Evolutionary conservation across 352 stramenopile species (phyloP), one percentile per base, ranked within the genome.

Genomic region (Globisporangium spiculum): DNA sequence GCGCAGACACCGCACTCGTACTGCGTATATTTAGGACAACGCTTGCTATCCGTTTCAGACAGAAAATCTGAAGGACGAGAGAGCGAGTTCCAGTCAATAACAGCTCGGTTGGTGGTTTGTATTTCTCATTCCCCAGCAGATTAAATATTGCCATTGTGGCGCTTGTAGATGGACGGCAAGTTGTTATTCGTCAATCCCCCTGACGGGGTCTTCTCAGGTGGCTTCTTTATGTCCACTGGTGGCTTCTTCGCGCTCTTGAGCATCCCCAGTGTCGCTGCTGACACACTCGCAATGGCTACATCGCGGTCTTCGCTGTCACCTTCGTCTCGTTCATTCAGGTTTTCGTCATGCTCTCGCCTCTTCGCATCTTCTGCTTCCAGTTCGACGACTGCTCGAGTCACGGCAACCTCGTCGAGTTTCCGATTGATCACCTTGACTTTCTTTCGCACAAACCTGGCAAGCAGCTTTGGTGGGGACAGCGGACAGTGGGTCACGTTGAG

Each of bases 401-500:
- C 68, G 20, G 67, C 68, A 2, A 80, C 24, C 16, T 83, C 70
- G 60, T 90, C 79, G 1, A 90, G 41, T 41, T 78, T 83, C 34
- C 75, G 74, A 54, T 69, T 82, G 0, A 75, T 74, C 5, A 95
- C 71, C 16, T 79, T 78, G 22, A 92, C 73, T n/a, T 85, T 86
- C 9, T 75, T 69, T 27, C 78, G 81, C 34, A 76, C 71, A 62
- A 94, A 92, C n/a, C 61, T 76, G 14, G 77, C 81, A 1, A 97
- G 71, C 32, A 77, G 60, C 1, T 76, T 62, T 0, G 79, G 56
- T 1, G 88, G 79, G 30, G 97, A 88, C 1, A 81, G 69, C 2
- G 85, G 78, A 32, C 89, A 97, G 53, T 96, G 90, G 0, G 88
- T 91, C 38, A 93, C 84, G 50, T 97, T 80, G 20, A 97, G 62